Evolutionary conservation across 2,329 filamentous ascomycete genomes (phyloP).

Genomic region (Neofusicoccum ribis): DNA sequence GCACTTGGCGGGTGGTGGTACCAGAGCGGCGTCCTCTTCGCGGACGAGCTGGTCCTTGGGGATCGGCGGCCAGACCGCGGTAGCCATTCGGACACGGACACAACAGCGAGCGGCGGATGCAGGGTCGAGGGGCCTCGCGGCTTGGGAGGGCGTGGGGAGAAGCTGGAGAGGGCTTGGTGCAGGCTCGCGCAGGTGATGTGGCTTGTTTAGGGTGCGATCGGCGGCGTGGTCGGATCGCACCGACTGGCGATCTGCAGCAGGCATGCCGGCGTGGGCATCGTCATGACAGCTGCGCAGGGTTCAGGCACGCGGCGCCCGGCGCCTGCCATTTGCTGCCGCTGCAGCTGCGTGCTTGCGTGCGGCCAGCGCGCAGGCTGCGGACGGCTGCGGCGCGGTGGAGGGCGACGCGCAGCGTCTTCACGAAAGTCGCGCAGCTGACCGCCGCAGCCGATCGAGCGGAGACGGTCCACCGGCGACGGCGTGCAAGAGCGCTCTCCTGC

Average conservation of each 20-base stretch:
- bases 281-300: conserved; percentile 11
- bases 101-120: not conserved
- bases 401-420: not conserved
- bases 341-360: not conserved
- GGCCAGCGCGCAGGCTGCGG: not conserved
- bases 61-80: conserved; percentile 61
- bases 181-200: conserved; percentile 9
- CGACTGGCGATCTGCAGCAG: conserved; percentile 8
- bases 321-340: not conserved
- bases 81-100: conserved; percentile 53
- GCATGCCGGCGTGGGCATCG: not conserved
- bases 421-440: conserved; percentile 6
- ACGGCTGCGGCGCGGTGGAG: not conserved
- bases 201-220: conserved; percentile 13
- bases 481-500: conserved; percentile 3
- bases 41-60: conserved; percentile 50
- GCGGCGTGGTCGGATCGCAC: conserved; percentile 2
- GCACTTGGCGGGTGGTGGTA: conserved; percentile 27
- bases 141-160: not conserved
- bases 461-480: not conserved
- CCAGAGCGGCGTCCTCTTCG: conserved; percentile 56
- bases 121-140: not conserved
- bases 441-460: conserved; percentile 8
- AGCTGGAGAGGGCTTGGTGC: conserved; percentile 1
- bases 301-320: conserved; percentile 1